A percentile compares a stretch with the other conserved stretches of the same genome.
These are phyloP conservation scores for Amorphotheca resinae DNA, from an alignment of 495 filamentous ascomycete genomes.

Conservation along the genomic window DNA sequence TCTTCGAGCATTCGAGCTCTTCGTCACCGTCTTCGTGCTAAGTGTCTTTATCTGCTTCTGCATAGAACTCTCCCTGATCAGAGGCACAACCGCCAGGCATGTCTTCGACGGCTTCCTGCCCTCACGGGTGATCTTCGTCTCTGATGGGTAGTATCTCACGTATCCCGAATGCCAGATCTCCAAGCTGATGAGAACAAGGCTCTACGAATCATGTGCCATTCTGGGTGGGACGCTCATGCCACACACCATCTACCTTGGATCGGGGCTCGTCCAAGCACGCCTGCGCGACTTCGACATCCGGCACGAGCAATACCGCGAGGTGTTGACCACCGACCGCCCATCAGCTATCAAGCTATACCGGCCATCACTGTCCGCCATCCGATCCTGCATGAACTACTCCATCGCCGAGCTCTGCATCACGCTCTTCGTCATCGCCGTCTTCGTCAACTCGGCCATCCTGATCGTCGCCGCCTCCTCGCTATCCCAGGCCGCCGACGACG, in stretches of 20 bases:
- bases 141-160: conserved; percentile 35
- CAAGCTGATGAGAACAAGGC: conserved; percentile 27
- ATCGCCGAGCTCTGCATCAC: conserved; percentile 59
- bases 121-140: conserved; percentile 55
- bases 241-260: conserved; percentile 75
- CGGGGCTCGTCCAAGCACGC: conserved; percentile 73
- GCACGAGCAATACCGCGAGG: conserved; percentile 28
- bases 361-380: conserved; percentile 67
- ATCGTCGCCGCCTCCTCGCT: conserved; percentile 75
- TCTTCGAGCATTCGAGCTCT: conserved; percentile 62
- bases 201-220: conserved; percentile 84
- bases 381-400: conserved; percentile 63
- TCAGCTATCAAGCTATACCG: conserved; percentile 46
- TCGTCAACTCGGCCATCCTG: conserved; percentile 81
- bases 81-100: conserved; percentile 45
- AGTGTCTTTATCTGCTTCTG: conserved; percentile 78
- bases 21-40: conserved; percentile 63
- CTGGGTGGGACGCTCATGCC: conserved; percentile 90
- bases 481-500: conserved; percentile 23
- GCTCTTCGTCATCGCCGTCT: conserved; percentile 75
- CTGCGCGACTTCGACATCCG: conserved; percentile 62
- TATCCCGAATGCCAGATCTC: not conserved
- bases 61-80: conserved; percentile 71
- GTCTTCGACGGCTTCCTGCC: conserved; percentile 75
- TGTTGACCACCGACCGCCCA: not conserved